These are phyloP conservation scores for Nannizziopsis arthrosporioides DNA, from an alignment of 2,329 filamentous ascomycete genomes.

Conservation along the genomic window DNA sequence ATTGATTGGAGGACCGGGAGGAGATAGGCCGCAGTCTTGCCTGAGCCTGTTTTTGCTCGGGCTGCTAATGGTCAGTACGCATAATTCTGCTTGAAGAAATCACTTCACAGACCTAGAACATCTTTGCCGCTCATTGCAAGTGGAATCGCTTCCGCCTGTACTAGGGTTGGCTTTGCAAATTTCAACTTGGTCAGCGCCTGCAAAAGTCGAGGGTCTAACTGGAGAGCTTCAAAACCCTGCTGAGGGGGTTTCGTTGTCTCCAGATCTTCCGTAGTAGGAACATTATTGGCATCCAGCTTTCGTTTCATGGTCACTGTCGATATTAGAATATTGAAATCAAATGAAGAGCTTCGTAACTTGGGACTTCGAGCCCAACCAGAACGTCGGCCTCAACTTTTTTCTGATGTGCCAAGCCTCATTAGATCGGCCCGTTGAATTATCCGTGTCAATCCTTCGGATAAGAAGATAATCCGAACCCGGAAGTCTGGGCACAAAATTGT, in stretches of 20 bases:
- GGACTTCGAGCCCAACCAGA: too few relatives aligned
- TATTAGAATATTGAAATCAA: not conserved
- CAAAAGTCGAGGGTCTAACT: conserved; percentile 71
- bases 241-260: conserved; percentile 22
- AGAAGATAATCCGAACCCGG: too few relatives aligned
- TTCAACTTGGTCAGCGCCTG: conserved; percentile 76
- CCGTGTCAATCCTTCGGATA: too few relatives aligned
- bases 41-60: conserved; percentile 87
- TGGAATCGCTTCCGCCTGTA: conserved; percentile 80
- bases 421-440: too few relatives aligned
- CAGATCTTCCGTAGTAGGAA: conserved; percentile 30
- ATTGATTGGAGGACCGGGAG: conserved; percentile 79
- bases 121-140: conserved; percentile 77
- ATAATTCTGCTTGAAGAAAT: not conserved
- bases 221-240: conserved; percentile 60
- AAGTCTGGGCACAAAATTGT: too few relatives aligned
- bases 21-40: conserved; percentile 93
- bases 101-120: conserved; percentile 49
- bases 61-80: conserved; percentile 37
- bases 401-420: not conserved
- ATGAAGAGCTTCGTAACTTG: not conserved
- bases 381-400: not conserved
- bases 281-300: conserved; percentile 39
- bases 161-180: conserved; percentile 75
- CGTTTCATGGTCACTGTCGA: conserved; percentile 34